Conservation (phyloP, 192 early-diverging fungal species). For the Rhizoclosmatium sp. region DNA sequence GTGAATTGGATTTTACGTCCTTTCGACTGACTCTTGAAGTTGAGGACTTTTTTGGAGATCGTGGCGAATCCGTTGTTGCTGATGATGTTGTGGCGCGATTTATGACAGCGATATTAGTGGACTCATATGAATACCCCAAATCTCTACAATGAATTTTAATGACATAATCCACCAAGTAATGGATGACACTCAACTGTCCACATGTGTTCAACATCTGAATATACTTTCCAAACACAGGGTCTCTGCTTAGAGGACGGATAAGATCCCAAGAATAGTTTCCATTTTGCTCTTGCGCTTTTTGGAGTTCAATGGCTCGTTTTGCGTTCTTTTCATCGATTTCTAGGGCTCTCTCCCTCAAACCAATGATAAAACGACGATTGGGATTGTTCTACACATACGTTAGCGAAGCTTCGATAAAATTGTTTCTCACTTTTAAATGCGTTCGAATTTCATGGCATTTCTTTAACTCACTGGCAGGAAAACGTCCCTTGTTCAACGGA, state of each 20-base stretch:
- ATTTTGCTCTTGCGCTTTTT: slow-evolving; percentile 28
- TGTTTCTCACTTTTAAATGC: slow-evolving; percentile 3
- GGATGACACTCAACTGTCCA: slow-evolving; percentile 4
- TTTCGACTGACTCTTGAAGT: background rate
- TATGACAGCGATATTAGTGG: background rate
- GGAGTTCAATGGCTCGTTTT: slow-evolving; percentile 22
- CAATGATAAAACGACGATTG: slow-evolving; percentile 31
- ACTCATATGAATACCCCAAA: background rate
- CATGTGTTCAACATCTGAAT: slow-evolving; percentile 28
- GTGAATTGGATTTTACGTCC: background rate
- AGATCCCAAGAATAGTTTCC: slow-evolving; percentile 29
- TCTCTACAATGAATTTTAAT: background rate
- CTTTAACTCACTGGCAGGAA: slow-evolving; percentile 24
- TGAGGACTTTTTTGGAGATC: background rate
- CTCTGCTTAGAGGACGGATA: slow-evolving; percentile 34
- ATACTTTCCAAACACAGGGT: slow-evolving; percentile 38
- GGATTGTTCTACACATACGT: slow-evolving; percentile 28
- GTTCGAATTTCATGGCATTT: slow-evolving; percentile 22
- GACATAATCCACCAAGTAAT: background rate
- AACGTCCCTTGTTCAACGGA: slow-evolving; percentile 24
- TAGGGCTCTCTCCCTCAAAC: slow-evolving; percentile 19
- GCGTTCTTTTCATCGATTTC: slow-evolving; percentile 22
- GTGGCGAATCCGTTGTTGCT: background rate
- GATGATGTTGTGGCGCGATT: background rate
- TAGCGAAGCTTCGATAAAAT: background rate